A percentile compares a stretch with the other conserved stretches of the same genome.
Evolutionary conservation across 176 grass and related monocot species (phyloP).

Genomic region (Tuctoria greenei): DNA sequence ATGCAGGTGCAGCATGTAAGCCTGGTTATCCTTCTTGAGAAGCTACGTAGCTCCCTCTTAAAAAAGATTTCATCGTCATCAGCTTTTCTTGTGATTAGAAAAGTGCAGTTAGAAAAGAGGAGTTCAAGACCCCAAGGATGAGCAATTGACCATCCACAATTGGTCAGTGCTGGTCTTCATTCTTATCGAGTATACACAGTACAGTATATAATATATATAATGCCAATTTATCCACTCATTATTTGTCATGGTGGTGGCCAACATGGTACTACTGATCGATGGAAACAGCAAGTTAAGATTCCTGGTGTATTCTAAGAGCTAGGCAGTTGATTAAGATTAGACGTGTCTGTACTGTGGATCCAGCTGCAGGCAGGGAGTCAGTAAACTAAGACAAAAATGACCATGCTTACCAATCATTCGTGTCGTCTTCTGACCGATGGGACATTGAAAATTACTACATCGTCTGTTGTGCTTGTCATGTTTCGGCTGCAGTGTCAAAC

Average conservation of each 20-base stretch:
- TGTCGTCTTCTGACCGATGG: constrained; percentile 32
- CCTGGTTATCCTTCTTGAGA: constrained; percentile 18
- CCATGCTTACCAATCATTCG: constrained; percentile 49
- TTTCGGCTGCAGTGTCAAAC: constrained; percentile 31
- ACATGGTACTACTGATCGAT: constrained; percentile 46
- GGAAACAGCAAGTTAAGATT: constrained; percentile 54
- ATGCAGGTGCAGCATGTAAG: neutral
- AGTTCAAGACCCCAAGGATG: constrained; percentile 34
- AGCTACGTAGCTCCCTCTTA: neutral
- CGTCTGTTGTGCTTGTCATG: constrained; percentile 28
- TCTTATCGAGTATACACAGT: neutral
- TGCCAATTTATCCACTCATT: neutral
- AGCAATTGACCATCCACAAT: constrained; percentile 33
- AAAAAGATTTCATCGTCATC: constrained; percentile 22
- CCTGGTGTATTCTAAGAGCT: constrained; percentile 46
- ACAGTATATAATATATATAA: no score
- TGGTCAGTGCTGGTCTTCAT: constrained; percentile 17
- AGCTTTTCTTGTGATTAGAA: constrained; percentile 30
- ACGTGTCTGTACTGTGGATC: constrained; percentile 41
- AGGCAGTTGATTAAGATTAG: constrained; percentile 50
- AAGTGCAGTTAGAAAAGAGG: constrained; percentile 6
- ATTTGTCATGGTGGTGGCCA: constrained; percentile 20
- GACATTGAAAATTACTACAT: constrained; percentile 18
- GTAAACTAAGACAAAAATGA: constrained; percentile 42
- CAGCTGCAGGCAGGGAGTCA: neutral